Percentiles rank a stretch among this genome's conserved stretches.
Evolutionary conservation across 352 stramenopile genomes (phyloP).

Genomic region (Plasmopara viticola): DNA sequence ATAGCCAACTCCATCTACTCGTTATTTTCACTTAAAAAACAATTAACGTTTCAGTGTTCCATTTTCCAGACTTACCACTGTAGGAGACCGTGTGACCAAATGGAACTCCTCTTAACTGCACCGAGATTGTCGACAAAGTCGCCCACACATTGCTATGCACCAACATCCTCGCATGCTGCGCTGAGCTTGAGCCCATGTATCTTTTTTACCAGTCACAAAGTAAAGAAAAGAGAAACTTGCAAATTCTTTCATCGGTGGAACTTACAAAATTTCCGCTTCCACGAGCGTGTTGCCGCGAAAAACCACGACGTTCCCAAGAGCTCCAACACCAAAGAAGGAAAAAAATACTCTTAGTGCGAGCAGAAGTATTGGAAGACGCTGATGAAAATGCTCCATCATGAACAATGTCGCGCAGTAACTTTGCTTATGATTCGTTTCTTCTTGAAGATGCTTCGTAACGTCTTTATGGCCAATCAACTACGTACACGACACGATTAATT

Average conservation of each 20-base stretch:
- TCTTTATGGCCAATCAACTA: no score
- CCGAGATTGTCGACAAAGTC: conserved; percentile 56
- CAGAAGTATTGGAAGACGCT: no score
- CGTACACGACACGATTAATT: no score
- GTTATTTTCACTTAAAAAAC: no score
- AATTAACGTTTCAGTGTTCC: no score
- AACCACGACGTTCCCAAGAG: conserved; percentile 6
- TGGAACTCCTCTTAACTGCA: conserved; percentile 45
- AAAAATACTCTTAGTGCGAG: no score
- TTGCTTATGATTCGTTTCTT: no score
- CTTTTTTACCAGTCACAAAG: conserved; percentile 4
- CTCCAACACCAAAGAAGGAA: conserved; percentile 1
- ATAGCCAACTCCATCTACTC: conserved; percentile 50
- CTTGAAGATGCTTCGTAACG: no score
- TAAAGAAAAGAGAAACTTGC: background rate
- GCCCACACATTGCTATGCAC: conserved; percentile 63
- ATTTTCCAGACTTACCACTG: conserved; percentile 32
- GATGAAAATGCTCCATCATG: no score
- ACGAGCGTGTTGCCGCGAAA: conserved; percentile 18
- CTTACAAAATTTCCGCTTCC: conserved; percentile 12
- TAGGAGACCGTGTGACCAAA: conserved; percentile 60
- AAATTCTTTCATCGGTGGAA: background rate
- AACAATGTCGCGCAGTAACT: no score
- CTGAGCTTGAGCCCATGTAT: conserved; percentile 19
- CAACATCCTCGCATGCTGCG: conserved; percentile 47